Conservation (phyloP, 2,329 filamentous ascomycete genomes). For the Triangularia verruculosa region DNA sequence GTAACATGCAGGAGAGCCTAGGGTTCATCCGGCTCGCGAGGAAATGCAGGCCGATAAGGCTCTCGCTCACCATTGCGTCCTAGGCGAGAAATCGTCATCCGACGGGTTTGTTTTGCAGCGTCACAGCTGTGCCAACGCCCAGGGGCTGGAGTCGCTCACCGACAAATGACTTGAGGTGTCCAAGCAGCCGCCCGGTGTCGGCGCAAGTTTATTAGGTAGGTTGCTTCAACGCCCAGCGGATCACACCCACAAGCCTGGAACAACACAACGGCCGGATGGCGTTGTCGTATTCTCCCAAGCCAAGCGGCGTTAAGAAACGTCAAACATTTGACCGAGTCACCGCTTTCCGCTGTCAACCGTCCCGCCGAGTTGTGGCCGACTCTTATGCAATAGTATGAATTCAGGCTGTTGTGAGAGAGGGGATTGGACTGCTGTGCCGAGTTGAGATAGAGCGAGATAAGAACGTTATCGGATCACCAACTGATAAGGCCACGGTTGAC, state of each 20-base stretch:
- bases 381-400: not conserved
- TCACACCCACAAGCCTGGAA: not conserved
- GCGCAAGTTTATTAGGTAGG: not conserved
- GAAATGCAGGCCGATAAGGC: slow-evolving; percentile 20
- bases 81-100: slow-evolving; percentile 4
- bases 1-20: not conserved
- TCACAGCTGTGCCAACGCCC: not conserved
- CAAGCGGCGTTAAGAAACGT: not conserved
- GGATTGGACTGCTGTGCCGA: not conserved
- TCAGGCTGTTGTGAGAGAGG: not conserved
- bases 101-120: slow-evolving; percentile 16
- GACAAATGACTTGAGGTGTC: not conserved
- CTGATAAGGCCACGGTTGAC: not conserved
- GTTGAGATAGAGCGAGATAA: slow-evolving; percentile 1
- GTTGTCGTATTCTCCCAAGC: not conserved
- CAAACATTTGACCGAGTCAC: slow-evolving; percentile 4
- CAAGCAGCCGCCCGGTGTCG: slow-evolving; percentile 1
- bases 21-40: not conserved
- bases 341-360: not conserved
- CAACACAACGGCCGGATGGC: not conserved
- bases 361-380: slow-evolving; percentile 4
- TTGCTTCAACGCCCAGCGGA: not conserved
- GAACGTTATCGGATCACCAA: not conserved
- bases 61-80: slow-evolving; percentile 19
- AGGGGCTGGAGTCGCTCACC: not conserved